Evolutionary conservation across 148 eudicot species (phyloP).

Genomic region (Vaccinium corymbosum): DNA sequence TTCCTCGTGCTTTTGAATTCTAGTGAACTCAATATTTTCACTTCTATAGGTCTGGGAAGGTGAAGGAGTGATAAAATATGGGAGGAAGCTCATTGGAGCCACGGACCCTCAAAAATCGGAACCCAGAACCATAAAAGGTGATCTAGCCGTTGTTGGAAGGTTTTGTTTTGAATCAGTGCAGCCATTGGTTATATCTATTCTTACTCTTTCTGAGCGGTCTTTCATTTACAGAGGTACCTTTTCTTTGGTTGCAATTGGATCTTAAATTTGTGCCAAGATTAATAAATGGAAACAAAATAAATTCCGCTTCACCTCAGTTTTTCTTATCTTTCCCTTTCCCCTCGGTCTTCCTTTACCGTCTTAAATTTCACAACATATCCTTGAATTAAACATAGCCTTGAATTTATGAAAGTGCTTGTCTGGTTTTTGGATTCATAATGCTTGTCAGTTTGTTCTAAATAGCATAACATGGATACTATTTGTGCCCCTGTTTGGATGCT

Average conservation of each 20-base stretch:
- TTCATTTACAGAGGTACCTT: background rate
- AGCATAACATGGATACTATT: background rate
- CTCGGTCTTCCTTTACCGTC: background rate
- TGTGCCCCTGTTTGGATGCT: too few relatives aligned
- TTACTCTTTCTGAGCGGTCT: background rate
- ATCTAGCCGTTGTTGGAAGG: conserved; percentile 97
- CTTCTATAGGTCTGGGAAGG: conserved; percentile 94
- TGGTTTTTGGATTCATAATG: background rate
- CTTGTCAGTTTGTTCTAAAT: background rate
- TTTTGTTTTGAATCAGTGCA: conserved; percentile 21
- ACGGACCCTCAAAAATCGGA: conserved; percentile 97
- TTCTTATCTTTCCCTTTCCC: background rate
- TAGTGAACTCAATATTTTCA: background rate
- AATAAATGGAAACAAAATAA: background rate
- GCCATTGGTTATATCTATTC: background rate
- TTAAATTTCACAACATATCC: background rate
- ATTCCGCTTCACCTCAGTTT: background rate
- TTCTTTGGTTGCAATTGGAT: background rate
- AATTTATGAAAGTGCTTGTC: background rate
- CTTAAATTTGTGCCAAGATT: background rate
- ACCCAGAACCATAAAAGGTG: conserved; percentile 98
- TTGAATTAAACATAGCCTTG: background rate
- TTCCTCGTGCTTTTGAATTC: conserved; percentile 4
- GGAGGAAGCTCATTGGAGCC: conserved; percentile 95
- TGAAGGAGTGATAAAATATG: conserved; percentile 92